Base-by-base conservation (phyloP, 2,329 filamentous ascomycete genomes). In the Madurella fahalii region DNA sequence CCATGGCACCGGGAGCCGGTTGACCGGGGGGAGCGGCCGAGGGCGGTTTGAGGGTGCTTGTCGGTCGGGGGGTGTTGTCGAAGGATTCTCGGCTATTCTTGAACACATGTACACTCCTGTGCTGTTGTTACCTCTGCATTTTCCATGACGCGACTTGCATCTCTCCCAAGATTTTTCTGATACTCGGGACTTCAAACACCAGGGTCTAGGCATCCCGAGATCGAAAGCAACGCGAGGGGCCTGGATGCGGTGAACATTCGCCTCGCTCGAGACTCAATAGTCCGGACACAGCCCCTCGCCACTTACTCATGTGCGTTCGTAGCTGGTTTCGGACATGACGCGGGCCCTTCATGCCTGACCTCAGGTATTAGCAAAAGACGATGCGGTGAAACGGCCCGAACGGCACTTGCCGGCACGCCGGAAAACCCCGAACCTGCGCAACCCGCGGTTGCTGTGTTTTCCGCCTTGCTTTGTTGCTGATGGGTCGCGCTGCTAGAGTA, bases 331-430 rank as follows among this genome's bases (percentile, higher is more conserved):
- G 47, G 30, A 42, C 44, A 18, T 53, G 44, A 48, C 17, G 17
- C 34, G 34, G 11, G 34, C 34, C 2, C 34, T 37, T 42, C 44
- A 30, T 32, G 18, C 18, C 18, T 34, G 34, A 34, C 20, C 25
- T n/a, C 9, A 20, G 11, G 9, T n/a, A 37, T 13, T 25, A 9
- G 30, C 31, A 15, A 34, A 42, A 32, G 31, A 37, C 13, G 11
- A 34, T 51, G 40, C 53, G 47, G 53, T 43, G 53, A 55, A 55
- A 55, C 53, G 47, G 53, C 37, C 53, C 53, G 42, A 51, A 47
- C 47, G 34, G 34, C 34, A 37, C 11, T 15, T 37, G 9, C 34
- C 34, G 13, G 34, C 13, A 11, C 11, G 11, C 34, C 34, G 34
- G 13, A 9, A 37, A 37, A 15, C 34, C 34, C 34, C 34, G 34